Percentiles rank a stretch among this genome's conserved stretches.
Evolutionary conservation across 2,329 filamentous ascomycete species (phyloP).

Genomic region (Diaporthe helianthi): DNA sequence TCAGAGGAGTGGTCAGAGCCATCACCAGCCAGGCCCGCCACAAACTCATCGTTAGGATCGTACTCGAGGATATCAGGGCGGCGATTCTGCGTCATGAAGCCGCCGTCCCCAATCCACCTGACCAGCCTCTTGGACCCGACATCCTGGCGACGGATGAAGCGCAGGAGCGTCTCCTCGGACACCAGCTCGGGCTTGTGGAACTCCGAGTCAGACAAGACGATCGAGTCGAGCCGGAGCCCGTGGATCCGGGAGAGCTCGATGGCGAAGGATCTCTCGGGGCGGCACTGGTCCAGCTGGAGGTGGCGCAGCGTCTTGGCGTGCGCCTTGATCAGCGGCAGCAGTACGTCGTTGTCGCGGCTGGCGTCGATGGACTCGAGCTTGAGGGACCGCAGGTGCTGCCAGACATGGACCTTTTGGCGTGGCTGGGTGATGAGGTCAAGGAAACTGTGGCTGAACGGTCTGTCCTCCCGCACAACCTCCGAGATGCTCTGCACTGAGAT

Average conservation of each 20-base stretch:
- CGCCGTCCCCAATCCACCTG: not conserved
- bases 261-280: not conserved
- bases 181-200: not conserved
- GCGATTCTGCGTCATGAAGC: not conserved
- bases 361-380: not conserved
- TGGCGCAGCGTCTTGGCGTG: not conserved
- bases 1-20: not conserved
- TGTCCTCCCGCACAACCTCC: not conserved
- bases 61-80: not conserved
- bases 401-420: not conserved
- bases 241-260: not conserved
- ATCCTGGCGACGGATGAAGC: not conserved
- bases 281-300: not conserved
- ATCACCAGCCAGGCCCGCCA: not conserved
- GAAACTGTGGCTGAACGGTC: too few species aligned
- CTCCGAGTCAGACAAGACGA: not conserved
- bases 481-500: not conserved
- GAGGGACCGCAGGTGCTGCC: not conserved
- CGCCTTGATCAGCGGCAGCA: not conserved
- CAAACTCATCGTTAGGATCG: too few species aligned
- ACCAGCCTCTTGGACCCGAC: not conserved
- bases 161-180: not conserved
- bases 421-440: too few species aligned
- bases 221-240: not conserved
- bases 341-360: not conserved